Conservation (phyloP, 2,329 filamentous ascomycete species). For the Calycina herbarum region DNA sequence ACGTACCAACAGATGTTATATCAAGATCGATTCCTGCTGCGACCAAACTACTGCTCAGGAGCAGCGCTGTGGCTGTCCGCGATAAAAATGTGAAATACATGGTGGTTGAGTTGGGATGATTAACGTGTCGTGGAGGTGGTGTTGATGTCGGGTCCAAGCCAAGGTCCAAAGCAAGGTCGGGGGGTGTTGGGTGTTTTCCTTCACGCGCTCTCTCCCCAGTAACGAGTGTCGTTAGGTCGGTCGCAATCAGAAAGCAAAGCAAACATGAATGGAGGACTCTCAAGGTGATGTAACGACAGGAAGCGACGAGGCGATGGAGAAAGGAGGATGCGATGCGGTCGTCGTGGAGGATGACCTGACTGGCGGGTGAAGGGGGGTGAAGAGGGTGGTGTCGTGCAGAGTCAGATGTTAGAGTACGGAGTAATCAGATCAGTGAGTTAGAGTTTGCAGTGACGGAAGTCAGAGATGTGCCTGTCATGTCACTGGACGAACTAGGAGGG, state of each 20-base stretch:
- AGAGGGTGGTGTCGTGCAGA: neutral
- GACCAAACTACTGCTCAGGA: slow-evolving; percentile 37
- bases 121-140: slow-evolving; percentile 10
- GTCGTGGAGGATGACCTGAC: neutral
- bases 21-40: slow-evolving; percentile 30
- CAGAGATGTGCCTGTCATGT: neutral
- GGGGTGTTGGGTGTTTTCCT: neutral
- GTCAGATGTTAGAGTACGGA: neutral
- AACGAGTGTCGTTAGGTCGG: slow-evolving; percentile 5
- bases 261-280: neutral
- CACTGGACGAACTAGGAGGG: neutral
- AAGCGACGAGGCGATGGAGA: neutral
- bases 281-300: slow-evolving; percentile 7
- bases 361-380: neutral
- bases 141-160: neutral
- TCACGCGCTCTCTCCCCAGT: neutral
- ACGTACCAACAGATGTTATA: slow-evolving; percentile 29
- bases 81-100: slow-evolving; percentile 31
- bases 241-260: neutral
- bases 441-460: neutral
- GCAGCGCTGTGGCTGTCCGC: slow-evolving; percentile 25
- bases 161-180: neutral
- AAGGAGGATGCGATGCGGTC: neutral
- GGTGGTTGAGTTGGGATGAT: slow-evolving; percentile 5
- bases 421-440: neutral